Conservation (phyloP, 768 basidiomycete genomes). For the Kwoniella shandongensis region DNA sequence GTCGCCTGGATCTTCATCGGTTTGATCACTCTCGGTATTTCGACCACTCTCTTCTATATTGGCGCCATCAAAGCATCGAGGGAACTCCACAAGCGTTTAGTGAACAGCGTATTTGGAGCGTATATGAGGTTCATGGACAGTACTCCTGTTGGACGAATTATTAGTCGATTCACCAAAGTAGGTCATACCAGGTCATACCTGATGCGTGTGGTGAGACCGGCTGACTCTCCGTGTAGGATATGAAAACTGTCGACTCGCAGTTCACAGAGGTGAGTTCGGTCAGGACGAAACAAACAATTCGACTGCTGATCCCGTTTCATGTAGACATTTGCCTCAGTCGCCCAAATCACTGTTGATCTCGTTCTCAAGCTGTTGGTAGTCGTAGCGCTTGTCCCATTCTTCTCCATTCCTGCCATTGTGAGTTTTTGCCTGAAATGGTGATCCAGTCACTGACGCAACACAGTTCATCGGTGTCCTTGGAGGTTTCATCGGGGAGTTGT, state of each 20-base stretch:
- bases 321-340: conserved; percentile 36
- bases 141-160: conserved; percentile 47
- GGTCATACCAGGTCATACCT: background rate
- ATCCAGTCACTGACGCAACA: background rate
- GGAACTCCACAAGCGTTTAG: conserved; percentile 41
- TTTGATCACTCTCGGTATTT: conserved; percentile 20
- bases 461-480: conserved; percentile 55
- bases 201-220: background rate
- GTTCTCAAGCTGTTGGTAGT: conserved; percentile 46
- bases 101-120: conserved; percentile 43
- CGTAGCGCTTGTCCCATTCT: conserved; percentile 45
- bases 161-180: conserved; percentile 49
- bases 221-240: conserved; percentile 28
- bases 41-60: conserved; percentile 38
- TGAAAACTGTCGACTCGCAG: conserved; percentile 44
- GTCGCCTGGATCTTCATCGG: conserved; percentile 40
- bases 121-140: conserved; percentile 46
- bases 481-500: conserved; percentile 58
- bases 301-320: background rate
- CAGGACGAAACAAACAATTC: background rate
- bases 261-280: conserved; percentile 39
- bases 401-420: conserved; percentile 42
- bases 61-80: conserved; percentile 48
- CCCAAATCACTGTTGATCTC: conserved; percentile 40
- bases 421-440: conserved; percentile 4